Conservation (phyloP, 331 rosid species). For the Prunus yedoensis region DNA sequence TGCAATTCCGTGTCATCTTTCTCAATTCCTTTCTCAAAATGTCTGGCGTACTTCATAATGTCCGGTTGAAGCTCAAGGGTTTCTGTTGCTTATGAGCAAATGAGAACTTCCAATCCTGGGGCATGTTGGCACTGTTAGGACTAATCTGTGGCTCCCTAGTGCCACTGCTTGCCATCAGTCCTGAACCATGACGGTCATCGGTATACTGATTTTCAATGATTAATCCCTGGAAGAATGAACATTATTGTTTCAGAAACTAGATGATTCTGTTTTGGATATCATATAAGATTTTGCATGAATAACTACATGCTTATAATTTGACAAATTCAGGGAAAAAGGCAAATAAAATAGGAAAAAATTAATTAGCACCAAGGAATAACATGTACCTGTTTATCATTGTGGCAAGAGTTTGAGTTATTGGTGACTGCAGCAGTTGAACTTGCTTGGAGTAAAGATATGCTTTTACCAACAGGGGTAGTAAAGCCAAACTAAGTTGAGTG, state of each 20-base stretch:
- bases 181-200: slow-evolving; percentile 21
- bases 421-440: slow-evolving; percentile 40
- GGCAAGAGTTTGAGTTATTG: slow-evolving; percentile 22
- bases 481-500: slow-evolving; percentile 44
- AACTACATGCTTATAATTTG: background rate
- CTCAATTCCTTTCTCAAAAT: slow-evolving; percentile 27
- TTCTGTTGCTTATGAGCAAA: slow-evolving; percentile 52
- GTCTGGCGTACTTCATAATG: slow-evolving; percentile 62
- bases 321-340: background rate
- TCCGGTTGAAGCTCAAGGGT: slow-evolving; percentile 39
- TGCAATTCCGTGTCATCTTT: slow-evolving; percentile 35
- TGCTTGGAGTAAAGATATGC: slow-evolving; percentile 46
- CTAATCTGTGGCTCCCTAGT: slow-evolving; percentile 23
- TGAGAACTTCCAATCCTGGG: slow-evolving; percentile 48
- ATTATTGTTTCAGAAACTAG: slow-evolving; percentile 2
- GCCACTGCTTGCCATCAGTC: slow-evolving; percentile 22
- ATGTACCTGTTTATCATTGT: slow-evolving; percentile 26
- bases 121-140: slow-evolving; percentile 32
- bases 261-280: background rate
- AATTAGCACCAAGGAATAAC: slow-evolving; percentile 1
- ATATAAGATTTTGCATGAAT: background rate
- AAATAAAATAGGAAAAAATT: background rate
- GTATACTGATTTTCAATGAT: slow-evolving; percentile 24
- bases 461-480: slow-evolving; percentile 35
- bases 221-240: slow-evolving; percentile 40